Evolutionary conservation across 2,329 filamentous ascomycete species (phyloP).

Genomic region (Colletotrichum lentis): DNA sequence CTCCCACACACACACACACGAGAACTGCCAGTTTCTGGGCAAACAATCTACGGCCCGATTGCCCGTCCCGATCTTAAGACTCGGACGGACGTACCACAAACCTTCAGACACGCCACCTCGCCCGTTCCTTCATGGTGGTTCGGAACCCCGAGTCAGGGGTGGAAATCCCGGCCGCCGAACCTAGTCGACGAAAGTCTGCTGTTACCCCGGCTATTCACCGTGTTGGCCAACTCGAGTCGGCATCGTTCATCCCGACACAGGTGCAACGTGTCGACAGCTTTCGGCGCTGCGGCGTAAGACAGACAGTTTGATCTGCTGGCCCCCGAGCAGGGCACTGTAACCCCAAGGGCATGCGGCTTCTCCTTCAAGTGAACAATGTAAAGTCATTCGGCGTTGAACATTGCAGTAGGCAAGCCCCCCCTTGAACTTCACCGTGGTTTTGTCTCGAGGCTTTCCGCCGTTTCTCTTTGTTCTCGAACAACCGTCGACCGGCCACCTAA

Average conservation of each 20-base stretch:
- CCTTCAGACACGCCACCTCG: not conserved
- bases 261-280: not conserved
- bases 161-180: not conserved
- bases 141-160: not conserved
- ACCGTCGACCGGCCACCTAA: too few relatives aligned
- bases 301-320: not conserved
- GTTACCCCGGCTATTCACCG: not conserved
- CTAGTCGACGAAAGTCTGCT: not conserved
- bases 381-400: not conserved
- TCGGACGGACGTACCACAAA: not conserved
- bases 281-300: not conserved
- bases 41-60: not conserved
- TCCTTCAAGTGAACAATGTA: not conserved
- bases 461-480: not conserved
- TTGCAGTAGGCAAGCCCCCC: too few relatives aligned
- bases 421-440: too few relatives aligned
- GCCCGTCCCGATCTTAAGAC: not conserved
- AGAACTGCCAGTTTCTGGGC: too few relatives aligned
- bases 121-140: not conserved
- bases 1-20: too few relatives aligned
- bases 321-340: too few relatives aligned
- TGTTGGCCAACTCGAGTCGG: not conserved
- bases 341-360: not conserved
- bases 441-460: too few relatives aligned
- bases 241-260: too few relatives aligned